Conservation (phyloP, 2,329 filamentous ascomycete species). For the Chaetothyriales sp. region DNA sequence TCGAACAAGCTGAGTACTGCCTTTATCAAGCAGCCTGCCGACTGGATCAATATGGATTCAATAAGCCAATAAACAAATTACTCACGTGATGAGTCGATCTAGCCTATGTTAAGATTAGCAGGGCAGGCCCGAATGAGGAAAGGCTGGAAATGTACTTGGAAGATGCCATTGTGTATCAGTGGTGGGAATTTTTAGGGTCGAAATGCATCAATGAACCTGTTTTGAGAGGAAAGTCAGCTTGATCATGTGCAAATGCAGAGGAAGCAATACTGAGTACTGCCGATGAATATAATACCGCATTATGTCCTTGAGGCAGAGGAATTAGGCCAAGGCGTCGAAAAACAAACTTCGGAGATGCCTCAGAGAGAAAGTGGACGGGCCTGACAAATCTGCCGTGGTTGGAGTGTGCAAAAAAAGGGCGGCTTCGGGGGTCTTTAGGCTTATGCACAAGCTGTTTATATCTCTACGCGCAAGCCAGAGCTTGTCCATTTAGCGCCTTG, state of each 20-base stretch:
- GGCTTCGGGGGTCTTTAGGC: neutral
- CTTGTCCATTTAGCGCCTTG: neutral
- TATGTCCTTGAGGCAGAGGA: neutral
- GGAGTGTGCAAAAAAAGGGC: neutral
- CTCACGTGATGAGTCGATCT: constrained; percentile 77
- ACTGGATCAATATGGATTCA: constrained; percentile 9
- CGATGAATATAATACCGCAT: neutral
- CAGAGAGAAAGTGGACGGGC: neutral
- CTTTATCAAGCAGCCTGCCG: constrained; percentile 79
- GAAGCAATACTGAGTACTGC: neutral
- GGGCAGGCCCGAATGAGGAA: neutral
- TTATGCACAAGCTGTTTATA: neutral
- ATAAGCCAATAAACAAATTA: constrained; percentile 19
- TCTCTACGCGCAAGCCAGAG: neutral
- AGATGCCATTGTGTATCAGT: constrained; percentile 8
- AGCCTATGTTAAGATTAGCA: constrained; percentile 40
- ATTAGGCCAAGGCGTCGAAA: neutral
- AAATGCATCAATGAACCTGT: neutral
- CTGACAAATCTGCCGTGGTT: neutral
- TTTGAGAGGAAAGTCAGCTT: neutral
- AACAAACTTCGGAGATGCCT: neutral
- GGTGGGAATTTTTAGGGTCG: neutral
- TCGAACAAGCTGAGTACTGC: constrained; percentile 87
- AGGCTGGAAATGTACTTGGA: constrained; percentile 15
- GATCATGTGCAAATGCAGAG: neutral